Evolutionary conservation across 2,329 filamentous ascomycete genomes (phyloP).

Genomic region (Talaromyces sp.): DNA sequence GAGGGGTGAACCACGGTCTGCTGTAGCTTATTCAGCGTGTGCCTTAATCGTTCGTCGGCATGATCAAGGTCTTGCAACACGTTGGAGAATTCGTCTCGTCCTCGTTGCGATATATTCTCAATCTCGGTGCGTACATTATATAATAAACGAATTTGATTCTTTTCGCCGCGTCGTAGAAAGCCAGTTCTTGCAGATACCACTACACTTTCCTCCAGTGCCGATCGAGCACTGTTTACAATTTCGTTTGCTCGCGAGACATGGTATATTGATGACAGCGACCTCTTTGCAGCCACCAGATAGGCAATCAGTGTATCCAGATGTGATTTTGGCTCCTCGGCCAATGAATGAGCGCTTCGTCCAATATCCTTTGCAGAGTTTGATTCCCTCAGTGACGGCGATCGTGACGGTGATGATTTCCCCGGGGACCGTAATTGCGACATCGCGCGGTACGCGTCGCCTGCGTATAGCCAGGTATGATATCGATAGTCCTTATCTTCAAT

Average conservation of each 20-base stretch:
- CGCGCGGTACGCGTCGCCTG: background rate
- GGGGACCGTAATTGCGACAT: slow-evolving; percentile 10
- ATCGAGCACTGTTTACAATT: slow-evolving; percentile 71
- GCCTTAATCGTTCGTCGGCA: slow-evolving; percentile 54
- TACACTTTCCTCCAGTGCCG: slow-evolving; percentile 72
- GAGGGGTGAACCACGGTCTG: slow-evolving; percentile 56
- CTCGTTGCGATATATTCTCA: slow-evolving; percentile 37
- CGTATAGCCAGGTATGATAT: background rate
- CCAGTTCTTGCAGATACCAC: slow-evolving; percentile 65
- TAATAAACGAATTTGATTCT: slow-evolving; percentile 42
- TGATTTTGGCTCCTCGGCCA: slow-evolving; percentile 20
- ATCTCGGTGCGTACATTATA: slow-evolving; percentile 41
- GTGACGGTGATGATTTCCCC: slow-evolving; percentile 4
- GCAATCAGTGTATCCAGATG: slow-evolving; percentile 72
- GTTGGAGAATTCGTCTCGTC: slow-evolving; percentile 42
- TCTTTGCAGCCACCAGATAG: slow-evolving; percentile 81
- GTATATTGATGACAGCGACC: slow-evolving; percentile 76
- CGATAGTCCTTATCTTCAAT: background rate
- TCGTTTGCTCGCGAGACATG: slow-evolving; percentile 83
- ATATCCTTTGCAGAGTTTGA: background rate
- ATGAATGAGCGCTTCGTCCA: slow-evolving; percentile 2
- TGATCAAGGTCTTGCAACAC: slow-evolving; percentile 55
- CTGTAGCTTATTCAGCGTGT: slow-evolving; percentile 52
- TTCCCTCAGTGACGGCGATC: background rate
- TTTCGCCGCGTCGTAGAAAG: slow-evolving; percentile 63